phyloP scores from a whole-genome alignment of 345 rosid genomes.

The Kandelia obovata region DNA sequence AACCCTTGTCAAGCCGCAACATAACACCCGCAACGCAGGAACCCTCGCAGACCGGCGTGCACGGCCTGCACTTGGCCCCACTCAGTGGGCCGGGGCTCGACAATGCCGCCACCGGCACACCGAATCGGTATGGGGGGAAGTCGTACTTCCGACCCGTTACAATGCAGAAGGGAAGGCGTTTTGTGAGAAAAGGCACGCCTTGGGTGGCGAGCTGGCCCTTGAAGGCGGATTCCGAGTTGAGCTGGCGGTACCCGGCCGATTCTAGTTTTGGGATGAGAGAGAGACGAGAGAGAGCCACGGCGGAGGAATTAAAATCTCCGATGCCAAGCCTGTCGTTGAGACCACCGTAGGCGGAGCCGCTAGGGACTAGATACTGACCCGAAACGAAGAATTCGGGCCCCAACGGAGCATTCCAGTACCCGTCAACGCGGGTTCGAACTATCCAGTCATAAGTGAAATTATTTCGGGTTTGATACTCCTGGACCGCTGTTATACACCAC shows the following conservation, averaged over 20 bases:
- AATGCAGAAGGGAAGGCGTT: constrained; percentile 69
- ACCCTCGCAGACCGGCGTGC: constrained; percentile 52
- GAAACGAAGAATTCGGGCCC: constrained; percentile 53
- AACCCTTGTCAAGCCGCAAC: constrained; percentile 43
- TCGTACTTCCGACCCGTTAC: constrained; percentile 59
- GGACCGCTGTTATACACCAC: constrained; percentile 70
- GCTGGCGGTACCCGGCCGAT: constrained; percentile 42
- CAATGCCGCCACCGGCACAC: constrained; percentile 79
- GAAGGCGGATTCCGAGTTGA: constrained; percentile 87
- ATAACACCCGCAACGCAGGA: constrained; percentile 53
- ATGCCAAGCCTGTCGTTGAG: constrained; percentile 90
- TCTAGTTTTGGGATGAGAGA: constrained; percentile 69
- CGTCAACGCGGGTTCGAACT: constrained; percentile 87
- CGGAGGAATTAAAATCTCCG: constrained; percentile 60
- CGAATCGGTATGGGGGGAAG: constrained; percentile 60
- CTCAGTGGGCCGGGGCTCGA: constrained; percentile 80
- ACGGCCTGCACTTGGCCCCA: constrained; percentile 96
- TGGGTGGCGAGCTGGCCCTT: constrained; percentile 64
- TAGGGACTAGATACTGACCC: constrained; percentile 65
- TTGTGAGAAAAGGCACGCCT: constrained; percentile 38
- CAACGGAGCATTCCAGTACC: constrained; percentile 74
- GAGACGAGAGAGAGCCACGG: constrained; percentile 74
- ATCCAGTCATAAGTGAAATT: constrained; percentile 85
- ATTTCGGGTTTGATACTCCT: constrained; percentile 42
- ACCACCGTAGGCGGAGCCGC: constrained; percentile 85